phyloP scores from a whole-genome alignment of 495 filamentous ascomycete species.

The Aeminium ludgeri region DNA sequence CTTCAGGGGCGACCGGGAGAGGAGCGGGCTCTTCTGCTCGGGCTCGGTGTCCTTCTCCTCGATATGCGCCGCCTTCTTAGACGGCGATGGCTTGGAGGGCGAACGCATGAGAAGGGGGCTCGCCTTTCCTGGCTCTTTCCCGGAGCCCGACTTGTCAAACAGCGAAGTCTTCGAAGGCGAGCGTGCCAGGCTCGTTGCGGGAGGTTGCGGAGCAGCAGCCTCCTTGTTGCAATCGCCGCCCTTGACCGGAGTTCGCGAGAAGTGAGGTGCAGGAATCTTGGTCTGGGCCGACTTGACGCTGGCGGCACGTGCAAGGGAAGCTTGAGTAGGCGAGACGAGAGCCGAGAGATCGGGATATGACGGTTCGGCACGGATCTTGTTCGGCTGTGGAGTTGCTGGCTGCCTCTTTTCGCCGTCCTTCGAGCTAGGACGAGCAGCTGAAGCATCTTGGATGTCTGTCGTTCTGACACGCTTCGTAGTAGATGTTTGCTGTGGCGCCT shows the following conservation, averaged over 20 bases:
- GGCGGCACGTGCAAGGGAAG: slow-evolving; percentile 49
- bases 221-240: too few species aligned
- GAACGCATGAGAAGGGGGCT: slow-evolving; percentile 7
- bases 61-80: background rate
- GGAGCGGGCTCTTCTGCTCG: slow-evolving; percentile 2
- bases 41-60: background rate
- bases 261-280: slow-evolving; percentile 40
- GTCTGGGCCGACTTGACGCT: slow-evolving; percentile 42
- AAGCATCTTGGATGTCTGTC: slow-evolving; percentile 39
- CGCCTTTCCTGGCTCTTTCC: background rate
- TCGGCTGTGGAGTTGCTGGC: slow-evolving; percentile 25
- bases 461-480: slow-evolving; percentile 51
- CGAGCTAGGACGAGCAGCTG: slow-evolving; percentile 35
- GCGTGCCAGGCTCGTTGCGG: slow-evolving; percentile 5
- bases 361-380: slow-evolving; percentile 14
- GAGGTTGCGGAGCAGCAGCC: slow-evolving; percentile 2
- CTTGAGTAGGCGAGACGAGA: slow-evolving; percentile 62
- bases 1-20: slow-evolving; percentile 16
- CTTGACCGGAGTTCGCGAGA: slow-evolving; percentile 13
- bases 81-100: slow-evolving; percentile 3
- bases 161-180: slow-evolving; percentile 6
- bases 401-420: slow-evolving; percentile 32
- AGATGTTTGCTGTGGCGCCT: slow-evolving; percentile 14
- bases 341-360: slow-evolving; percentile 28
- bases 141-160: background rate